Conservation (phyloP, 371 early-diverging fungal genomes). For the Neoconidiobolus thromboides region DNA sequence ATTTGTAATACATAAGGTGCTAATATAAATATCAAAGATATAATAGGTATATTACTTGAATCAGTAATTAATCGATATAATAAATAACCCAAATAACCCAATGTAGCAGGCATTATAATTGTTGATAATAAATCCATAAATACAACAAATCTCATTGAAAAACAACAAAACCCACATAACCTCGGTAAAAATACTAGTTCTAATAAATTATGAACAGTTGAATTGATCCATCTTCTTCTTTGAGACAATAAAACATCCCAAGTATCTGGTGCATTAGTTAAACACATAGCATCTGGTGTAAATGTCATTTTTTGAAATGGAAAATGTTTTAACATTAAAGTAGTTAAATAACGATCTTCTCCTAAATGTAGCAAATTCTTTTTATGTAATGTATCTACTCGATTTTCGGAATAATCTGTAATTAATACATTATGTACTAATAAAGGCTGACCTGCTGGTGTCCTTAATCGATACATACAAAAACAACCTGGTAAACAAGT, state of each 20-base stretch:
- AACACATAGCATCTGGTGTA: conserved; percentile 83
- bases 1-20: conserved; percentile 62
- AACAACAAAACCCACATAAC: conserved; percentile 94
- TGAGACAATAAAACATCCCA: conserved; percentile 91
- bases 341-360: conserved; percentile 88
- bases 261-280: conserved; percentile 88
- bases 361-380: conserved; percentile 73
- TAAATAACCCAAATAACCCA: conserved; percentile 63
- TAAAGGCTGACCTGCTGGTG: conserved; percentile 73
- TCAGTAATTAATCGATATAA: conserved; percentile 34
- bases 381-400: conserved; percentile 94
- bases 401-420: conserved; percentile 85
- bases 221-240: conserved; percentile 96
- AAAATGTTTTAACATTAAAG: conserved; percentile 95
- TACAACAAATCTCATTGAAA: conserved; percentile 96
- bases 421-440: conserved; percentile 82
- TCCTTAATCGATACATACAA: conserved; percentile 81
- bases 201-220: conserved; percentile 91
- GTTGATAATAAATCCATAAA: conserved; percentile 86
- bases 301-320: conserved; percentile 91
- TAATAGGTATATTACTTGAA: conserved; percentile 33
- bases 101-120: conserved; percentile 76
- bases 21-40: conserved; percentile 20
- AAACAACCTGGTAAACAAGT: conserved; percentile 94
- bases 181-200: conserved; percentile 73